These are phyloP conservation scores for Plenodomus biglobosus DNA, from an alignment of 2,329 filamentous ascomycete genomes.

Conservation along the genomic window DNA sequence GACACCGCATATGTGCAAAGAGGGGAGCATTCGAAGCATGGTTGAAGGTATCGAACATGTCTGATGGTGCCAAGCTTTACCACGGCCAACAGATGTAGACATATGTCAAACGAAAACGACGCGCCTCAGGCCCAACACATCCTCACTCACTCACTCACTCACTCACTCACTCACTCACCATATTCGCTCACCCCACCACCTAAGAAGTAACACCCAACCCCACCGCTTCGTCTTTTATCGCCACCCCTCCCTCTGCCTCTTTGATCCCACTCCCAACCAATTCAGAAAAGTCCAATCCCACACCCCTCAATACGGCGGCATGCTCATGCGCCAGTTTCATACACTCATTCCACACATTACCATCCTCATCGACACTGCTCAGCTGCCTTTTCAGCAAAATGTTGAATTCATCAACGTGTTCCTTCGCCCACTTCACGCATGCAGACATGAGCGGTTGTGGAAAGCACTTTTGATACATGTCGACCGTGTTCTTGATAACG, in stretches of 20 bases:
- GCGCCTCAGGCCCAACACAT: too few species aligned
- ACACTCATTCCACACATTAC: conserved; percentile 77
- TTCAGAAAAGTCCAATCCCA: conserved; percentile 86
- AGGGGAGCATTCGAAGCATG: not conserved
- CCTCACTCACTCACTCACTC: too few species aligned
- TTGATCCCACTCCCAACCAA: conserved; percentile 61
- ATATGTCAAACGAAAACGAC: not conserved
- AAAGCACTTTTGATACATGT: conserved; percentile 78
- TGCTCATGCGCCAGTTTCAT: conserved; percentile 80
- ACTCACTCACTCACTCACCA: too few species aligned
- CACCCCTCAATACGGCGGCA: conserved; percentile 75
- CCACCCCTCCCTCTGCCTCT: conserved; percentile 7
- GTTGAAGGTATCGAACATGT: not conserved
- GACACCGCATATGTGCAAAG: too few species aligned
- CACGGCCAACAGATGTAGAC: not conserved
- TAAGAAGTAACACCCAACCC: conserved; percentile 31
- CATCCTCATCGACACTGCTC: conserved; percentile 78
- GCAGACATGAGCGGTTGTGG: conserved; percentile 85
- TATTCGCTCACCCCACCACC: not conserved
- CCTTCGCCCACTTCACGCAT: conserved; percentile 98
- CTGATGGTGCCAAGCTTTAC: not conserved
- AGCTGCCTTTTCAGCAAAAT: conserved; percentile 78
- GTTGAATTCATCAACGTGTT: conserved; percentile 90
- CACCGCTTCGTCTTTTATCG: conserved; percentile 8
- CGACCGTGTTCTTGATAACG: conserved; percentile 88